Evolutionary conservation across 106 monocot species (phyloP).

Genomic region (Allium sativum): DNA sequence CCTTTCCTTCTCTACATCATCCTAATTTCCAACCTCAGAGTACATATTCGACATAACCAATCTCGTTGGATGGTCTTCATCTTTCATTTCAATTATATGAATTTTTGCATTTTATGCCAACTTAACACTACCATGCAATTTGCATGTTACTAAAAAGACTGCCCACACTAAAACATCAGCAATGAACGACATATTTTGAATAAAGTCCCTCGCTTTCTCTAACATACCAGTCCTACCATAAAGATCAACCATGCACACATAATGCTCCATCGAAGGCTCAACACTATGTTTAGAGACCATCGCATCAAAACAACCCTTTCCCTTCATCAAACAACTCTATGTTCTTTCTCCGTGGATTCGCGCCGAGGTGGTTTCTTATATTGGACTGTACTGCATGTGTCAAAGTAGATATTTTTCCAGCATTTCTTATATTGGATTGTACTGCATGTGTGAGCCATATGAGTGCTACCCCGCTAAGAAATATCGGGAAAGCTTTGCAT

Average conservation of each 20-base stretch:
- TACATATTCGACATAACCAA: slow-evolving; percentile 48
- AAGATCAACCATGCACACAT: slow-evolving; percentile 65
- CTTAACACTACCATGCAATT: slow-evolving; percentile 41
- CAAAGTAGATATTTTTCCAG: too few species aligned
- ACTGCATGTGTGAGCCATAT: too few species aligned
- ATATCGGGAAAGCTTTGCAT: too few species aligned
- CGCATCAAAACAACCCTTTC: slow-evolving; percentile 32
- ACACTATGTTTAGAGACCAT: slow-evolving; percentile 45
- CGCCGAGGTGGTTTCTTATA: too few species aligned
- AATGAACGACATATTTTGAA: slow-evolving; percentile 34
- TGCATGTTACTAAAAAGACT: slow-evolving; percentile 47
- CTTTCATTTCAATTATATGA: slow-evolving; percentile 12
- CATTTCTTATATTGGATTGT: too few species aligned
- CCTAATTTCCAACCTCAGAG: slow-evolving; percentile 45
- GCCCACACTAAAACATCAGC: slow-evolving; percentile 51
- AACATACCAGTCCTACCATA: slow-evolving; percentile 70
- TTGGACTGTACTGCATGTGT: too few species aligned
- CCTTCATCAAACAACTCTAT: too few species aligned
- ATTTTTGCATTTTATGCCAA: slow-evolving; percentile 29
- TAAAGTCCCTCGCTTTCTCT: slow-evolving; percentile 36
- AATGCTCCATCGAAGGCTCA: slow-evolving; percentile 45
- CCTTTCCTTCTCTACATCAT: slow-evolving; percentile 42
- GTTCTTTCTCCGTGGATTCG: too few species aligned
- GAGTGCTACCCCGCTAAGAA: too few species aligned
- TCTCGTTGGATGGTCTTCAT: slow-evolving; percentile 24